phyloP scores from a whole-genome alignment of 1,284 basidiomycete species.

The Acaromyces ingoldii region DNA sequence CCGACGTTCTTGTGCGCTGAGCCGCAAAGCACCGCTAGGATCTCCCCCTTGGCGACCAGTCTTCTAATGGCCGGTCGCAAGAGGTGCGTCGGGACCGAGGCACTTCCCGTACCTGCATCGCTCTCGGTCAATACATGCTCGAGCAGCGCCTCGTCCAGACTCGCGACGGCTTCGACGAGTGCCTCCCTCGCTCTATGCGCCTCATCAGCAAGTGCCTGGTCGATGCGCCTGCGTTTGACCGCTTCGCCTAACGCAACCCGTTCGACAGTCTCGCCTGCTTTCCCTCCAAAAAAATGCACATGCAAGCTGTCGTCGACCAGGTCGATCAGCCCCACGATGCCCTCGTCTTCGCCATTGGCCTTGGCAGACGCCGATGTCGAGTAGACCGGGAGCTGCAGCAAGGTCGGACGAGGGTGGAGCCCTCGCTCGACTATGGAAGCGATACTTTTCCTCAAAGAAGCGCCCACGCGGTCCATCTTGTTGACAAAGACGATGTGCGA shows the following conservation, averaged over 20 bases:
- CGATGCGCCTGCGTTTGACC: background rate
- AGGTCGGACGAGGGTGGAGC: slow-evolving; percentile 68
- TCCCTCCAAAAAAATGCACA: slow-evolving; percentile 26
- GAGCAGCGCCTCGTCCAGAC: slow-evolving; percentile 73
- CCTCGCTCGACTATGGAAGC: slow-evolving; percentile 63
- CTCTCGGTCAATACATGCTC: slow-evolving; percentile 59
- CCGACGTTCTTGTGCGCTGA: slow-evolving; percentile 76
- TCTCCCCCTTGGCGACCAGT: slow-evolving; percentile 63
- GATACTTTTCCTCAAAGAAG: slow-evolving; percentile 68
- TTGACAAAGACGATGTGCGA: slow-evolving; percentile 78
- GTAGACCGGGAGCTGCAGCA: slow-evolving; percentile 66
- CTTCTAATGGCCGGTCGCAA: slow-evolving; percentile 60
- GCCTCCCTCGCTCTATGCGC: slow-evolving; percentile 64
- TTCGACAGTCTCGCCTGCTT: slow-evolving; percentile 32
- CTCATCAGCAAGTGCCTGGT: slow-evolving; percentile 59
- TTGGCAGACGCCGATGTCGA: slow-evolving; percentile 62
- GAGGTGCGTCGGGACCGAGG: slow-evolving; percentile 8
- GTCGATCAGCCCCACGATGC: slow-evolving; percentile 56
- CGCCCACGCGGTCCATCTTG: slow-evolving; percentile 78
- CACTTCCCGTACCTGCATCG: background rate
- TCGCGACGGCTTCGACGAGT: slow-evolving; percentile 70
- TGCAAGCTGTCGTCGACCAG: slow-evolving; percentile 24
- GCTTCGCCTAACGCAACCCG: slow-evolving; percentile 11
- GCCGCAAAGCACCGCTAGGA: slow-evolving; percentile 76
- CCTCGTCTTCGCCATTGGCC: slow-evolving; percentile 68